Base-by-base conservation (phyloP, 371 early-diverging fungal species). In the Mycotypha africana region DNA sequence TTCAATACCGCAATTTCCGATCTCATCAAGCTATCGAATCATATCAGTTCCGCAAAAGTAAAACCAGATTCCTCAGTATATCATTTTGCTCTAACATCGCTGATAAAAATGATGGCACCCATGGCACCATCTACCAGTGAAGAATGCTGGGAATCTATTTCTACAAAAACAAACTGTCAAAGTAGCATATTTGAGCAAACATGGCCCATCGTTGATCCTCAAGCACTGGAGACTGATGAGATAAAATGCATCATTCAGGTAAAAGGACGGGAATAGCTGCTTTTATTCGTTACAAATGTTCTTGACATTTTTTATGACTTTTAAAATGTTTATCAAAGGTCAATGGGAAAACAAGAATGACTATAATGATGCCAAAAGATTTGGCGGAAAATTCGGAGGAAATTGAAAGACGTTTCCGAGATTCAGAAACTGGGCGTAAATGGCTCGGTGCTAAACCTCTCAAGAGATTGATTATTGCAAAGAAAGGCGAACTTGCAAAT, bases 1-100 rank as follows among this genome's bases (percentile, higher is more conserved):
- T 86, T 91, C 61, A 88, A 91, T 67, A 86, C 90, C 0, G 87
- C 84, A 19, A 87, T 92, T 45, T 79, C 92, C 0, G 71, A 80
- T 49, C 66, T 93, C 28, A 91, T 92, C 62, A 90, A 92, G 56
- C 65, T 92, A n/a, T 81, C 87, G 24, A 89, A 86, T 47, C 65
- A 72, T 26, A 57, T 88, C 24, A 45, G 57, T 4, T 28, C 47
- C 7, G 19, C 42, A 0, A 31, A 42, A 4, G 19, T 65, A 6
- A 19, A 30, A 3, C 31, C 56, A 38, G n/a, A 11, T 25, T 82
- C 69, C 22, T 70, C 64, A 10, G 70, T 84, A 4, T 80, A 78
- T 52, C 62, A 59, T 0, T 56, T 84, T 47, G 76, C 82, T n/a
- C 60, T 83, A 1, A 61, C 66, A 33, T 67, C 73, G 3, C 52